A percentile compares a stretch with the other conserved stretches of the same genome.
Conservation (phyloP, 306 rosid species). For the Quillaja saponaria region DNA sequence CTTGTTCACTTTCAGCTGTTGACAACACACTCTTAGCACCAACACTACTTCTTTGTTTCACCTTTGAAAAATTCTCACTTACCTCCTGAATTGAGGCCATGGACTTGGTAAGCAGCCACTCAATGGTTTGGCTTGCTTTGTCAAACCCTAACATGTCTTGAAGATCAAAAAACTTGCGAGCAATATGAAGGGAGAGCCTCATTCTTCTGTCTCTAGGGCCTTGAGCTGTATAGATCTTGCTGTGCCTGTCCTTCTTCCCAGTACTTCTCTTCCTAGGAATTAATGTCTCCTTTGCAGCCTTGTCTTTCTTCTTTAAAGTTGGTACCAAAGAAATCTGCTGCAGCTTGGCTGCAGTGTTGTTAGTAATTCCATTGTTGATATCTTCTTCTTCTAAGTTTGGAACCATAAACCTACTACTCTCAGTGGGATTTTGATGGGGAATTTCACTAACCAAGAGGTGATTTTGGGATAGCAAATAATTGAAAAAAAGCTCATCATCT, state of each 20-base stretch:
- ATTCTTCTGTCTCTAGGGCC: conserved; percentile 59
- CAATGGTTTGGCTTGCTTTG: conserved; percentile 59
- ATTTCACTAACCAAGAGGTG: conserved; percentile 19
- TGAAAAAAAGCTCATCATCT: conserved; percentile 40
- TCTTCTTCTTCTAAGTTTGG: neutral
- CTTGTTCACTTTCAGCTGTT: conserved; percentile 23
- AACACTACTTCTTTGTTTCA: neutral
- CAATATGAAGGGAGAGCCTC: conserved; percentile 59
- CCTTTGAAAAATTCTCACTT: conserved; percentile 14
- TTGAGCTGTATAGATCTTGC: conserved; percentile 60
- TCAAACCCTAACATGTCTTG: conserved; percentile 65
- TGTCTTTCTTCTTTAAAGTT: conserved; percentile 7
- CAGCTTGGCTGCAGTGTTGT: neutral
- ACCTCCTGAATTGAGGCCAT: conserved; percentile 47
- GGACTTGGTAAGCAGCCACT: conserved; percentile 53
- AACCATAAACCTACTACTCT: conserved; percentile 19
- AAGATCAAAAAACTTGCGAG: conserved; percentile 56
- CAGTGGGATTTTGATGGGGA: neutral
- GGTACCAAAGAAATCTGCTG: neutral
- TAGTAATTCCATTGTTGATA: neutral
- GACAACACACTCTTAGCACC: conserved; percentile 3
- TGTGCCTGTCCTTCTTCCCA: conserved; percentile 59
- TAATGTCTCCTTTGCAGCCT: neutral
- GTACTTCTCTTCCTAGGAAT: conserved; percentile 33
- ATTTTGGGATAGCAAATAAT: conserved; percentile 42